Evolutionary conservation across 495 filamentous ascomycete genomes (phyloP), one percentile per base, ranked within the genome.

Genomic region (Clavariopsis aquatica): DNA sequence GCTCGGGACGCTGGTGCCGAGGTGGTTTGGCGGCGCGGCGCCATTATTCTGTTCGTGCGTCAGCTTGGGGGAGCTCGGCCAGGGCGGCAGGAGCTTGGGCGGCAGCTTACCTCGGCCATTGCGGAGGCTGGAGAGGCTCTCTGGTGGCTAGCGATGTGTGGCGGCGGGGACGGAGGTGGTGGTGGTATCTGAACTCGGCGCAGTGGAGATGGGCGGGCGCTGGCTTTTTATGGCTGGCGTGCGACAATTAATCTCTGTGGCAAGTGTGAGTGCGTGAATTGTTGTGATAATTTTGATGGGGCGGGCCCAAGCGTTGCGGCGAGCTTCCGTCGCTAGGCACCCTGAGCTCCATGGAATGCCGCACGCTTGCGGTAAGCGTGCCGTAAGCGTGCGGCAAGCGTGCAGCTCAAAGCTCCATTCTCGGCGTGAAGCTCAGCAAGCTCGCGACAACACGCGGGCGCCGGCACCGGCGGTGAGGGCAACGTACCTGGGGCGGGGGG

Each of bases 61-160:
- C 27, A 60, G 66, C 66, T 24, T 27, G 19, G 29, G 4, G 7
- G 6, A 24, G 51, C n/a, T 3, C 24, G 24, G n/a, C n/a, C n/a
- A 19, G 49, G 13, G 20, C 43, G 17, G 34, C 34, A 28, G 34
- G 10, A 43, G 28, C 26, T 64, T n/a, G 19, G 24, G n/a, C n/a
- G 45, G 26, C 20, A 26, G 49, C 66, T 56, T 68, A 68, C 65
- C 58, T 56, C 65, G 65, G 65, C 65, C 65, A 68, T 68, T 63
- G 45, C 20, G 58, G 20, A 49, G 20, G 31, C 56, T 52, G 17
- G 41, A 29, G 28, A n/a, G 3, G 5, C n/a, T 41, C 4, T 19
- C 2, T n/a, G 51, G 51, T 47, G 13, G 20, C 46, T 65, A 65
- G 62, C 31, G 53, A 65, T 52, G 36, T 8, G n/a, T 59, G 53